These are phyloP conservation scores for Ophiostoma pallidulum DNA, from an alignment of 2,329 filamentous ascomycete species.

Conservation along the genomic window DNA sequence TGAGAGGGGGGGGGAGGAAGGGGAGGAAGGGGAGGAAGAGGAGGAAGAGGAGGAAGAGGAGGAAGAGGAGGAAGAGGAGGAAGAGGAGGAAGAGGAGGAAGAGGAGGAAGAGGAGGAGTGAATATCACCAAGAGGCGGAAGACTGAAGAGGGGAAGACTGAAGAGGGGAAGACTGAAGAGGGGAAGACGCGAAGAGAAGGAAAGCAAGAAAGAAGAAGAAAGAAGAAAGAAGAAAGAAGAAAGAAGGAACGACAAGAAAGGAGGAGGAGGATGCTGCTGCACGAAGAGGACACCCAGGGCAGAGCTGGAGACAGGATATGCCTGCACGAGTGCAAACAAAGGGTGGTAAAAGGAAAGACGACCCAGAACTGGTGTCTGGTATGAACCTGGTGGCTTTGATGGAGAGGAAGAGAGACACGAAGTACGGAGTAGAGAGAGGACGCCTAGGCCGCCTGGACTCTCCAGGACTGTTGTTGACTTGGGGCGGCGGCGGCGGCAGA, in stretches of 20 bases:
- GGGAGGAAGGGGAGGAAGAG: neutral
- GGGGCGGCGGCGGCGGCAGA: too few relatives aligned
- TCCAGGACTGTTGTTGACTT: slow-evolving; percentile 2
- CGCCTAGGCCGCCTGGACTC: too few relatives aligned
- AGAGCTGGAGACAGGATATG: too few relatives aligned
- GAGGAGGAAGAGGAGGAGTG: neutral
- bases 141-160: too few relatives aligned
- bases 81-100: neutral
- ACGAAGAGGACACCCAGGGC: neutral
- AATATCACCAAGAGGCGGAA: neutral
- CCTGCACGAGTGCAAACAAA: neutral
- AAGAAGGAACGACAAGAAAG: neutral
- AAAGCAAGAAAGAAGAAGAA: neutral
- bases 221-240: too few relatives aligned
- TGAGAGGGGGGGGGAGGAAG: neutral
- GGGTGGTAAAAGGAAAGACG: neutral
- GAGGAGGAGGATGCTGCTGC: neutral
- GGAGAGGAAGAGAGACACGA: too few relatives aligned
- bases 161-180: neutral
- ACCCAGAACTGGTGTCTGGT: too few relatives aligned
- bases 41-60: neutral
- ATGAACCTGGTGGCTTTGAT: too few relatives aligned
- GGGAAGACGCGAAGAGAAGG: neutral
- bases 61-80: neutral
- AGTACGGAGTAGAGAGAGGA: too few relatives aligned